Evolutionary conservation across 73 alveolate species (phyloP).

Genomic region (Tetrahymena elliotti): DNA sequence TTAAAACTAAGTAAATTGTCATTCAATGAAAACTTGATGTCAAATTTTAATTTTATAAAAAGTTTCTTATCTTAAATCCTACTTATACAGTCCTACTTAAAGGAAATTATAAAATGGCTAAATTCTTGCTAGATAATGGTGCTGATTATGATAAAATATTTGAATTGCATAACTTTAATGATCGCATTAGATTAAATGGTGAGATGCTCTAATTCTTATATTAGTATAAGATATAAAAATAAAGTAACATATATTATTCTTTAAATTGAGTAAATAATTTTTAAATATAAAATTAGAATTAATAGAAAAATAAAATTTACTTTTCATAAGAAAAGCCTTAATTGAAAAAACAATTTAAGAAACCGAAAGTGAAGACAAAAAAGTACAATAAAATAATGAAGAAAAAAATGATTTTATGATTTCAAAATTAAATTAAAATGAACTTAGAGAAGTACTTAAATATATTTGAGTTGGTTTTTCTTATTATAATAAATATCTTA

Average conservation of each 20-base stretch:
- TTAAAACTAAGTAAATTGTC: not conserved
- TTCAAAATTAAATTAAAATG: not conserved
- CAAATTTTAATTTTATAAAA: not conserved
- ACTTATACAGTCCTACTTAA: not conserved
- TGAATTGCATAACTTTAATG: not conserved
- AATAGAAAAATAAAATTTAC: not conserved
- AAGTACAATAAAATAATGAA: not conserved
- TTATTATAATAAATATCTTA: no score
- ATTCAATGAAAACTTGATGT: not conserved
- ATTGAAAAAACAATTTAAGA: not conserved
- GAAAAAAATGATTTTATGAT: not conserved
- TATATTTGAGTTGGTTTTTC: no score
- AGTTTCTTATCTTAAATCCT: not conserved
- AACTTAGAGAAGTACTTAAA: not conserved
- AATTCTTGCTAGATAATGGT: not conserved
- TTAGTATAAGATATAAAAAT: not conserved
- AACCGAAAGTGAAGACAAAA: not conserved
- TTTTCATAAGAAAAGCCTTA: not conserved
- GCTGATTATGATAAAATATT: not conserved
- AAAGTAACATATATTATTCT: not conserved
- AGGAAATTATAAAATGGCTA: not conserved
- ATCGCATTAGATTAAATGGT: not conserved
- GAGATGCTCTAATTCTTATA: not conserved
- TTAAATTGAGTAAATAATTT: no score
- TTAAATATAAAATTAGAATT: not conserved